phyloP scores from a whole-genome alignment of 2,329 filamentous ascomycete genomes.

The Mariannaea sp. region DNA sequence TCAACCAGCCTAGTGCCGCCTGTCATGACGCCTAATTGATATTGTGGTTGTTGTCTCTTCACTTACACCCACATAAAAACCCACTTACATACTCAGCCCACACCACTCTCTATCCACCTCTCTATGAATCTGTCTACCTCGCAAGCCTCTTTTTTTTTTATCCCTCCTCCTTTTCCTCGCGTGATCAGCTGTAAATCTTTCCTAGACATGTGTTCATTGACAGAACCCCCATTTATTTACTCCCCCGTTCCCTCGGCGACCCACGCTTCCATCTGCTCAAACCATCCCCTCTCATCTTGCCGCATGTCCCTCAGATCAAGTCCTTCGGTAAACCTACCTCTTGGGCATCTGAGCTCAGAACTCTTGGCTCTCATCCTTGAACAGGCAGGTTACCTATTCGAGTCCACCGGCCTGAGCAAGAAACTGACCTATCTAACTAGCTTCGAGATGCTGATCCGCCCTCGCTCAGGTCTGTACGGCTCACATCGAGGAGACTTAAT shows the following conservation, averaged over 20 bases:
- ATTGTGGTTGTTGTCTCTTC: constrained; percentile 5
- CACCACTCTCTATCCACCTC: constrained; percentile 4
- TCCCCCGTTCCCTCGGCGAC: constrained; percentile 26
- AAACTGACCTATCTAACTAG: constrained; percentile 36
- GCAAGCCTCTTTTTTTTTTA: constrained; percentile 10
- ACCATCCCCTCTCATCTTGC: constrained; percentile 15
- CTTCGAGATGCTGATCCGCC: constrained; percentile 45
- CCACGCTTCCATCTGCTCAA: constrained; percentile 14
- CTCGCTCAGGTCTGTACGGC: constrained; percentile 44
- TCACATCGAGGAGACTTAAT: constrained; percentile 47
- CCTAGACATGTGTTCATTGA: constrained; percentile 31
- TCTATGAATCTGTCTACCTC: background rate
- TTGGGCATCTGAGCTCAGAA: constrained; percentile 49
- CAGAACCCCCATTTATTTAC: constrained; percentile 28
- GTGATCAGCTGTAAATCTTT: background rate
- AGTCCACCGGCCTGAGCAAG: background rate
- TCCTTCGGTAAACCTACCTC: constrained; percentile 17
- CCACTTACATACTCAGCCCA: constrained; percentile 17
- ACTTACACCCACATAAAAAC: constrained; percentile 10
- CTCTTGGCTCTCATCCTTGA: constrained; percentile 49
- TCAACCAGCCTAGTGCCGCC: constrained; percentile 37
- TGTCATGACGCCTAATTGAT: constrained; percentile 24
- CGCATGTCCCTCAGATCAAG: constrained; percentile 29
- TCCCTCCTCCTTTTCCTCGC: constrained; percentile 9
- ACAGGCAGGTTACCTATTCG: constrained; percentile 41